Evolutionary conservation across 306 rosid genomes (phyloP), one percentile per base, ranked within the genome.

Genomic region (Glycine tomentella): DNA sequence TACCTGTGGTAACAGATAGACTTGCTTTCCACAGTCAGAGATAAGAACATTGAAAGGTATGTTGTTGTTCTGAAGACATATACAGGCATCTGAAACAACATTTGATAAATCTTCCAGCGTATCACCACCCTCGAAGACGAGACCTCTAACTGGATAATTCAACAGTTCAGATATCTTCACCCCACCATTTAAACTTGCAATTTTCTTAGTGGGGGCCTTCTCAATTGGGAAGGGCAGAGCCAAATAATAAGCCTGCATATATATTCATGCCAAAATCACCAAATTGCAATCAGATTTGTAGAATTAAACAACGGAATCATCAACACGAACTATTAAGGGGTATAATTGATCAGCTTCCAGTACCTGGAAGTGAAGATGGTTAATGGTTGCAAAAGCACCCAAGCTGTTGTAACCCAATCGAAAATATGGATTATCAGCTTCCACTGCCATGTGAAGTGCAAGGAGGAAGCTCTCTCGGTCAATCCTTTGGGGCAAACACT

Each of bases 361-460:
- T 80, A 94, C 98, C 97, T 94, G 98, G 87, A 92, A 94, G 88
- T 94, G 98, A 81, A 94, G 98, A 87, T 94, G 98, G 83, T 94
- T 94, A 87, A 94, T 94, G 40, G 98, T 94, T n/a, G 98, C 97
- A 76, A 94, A 94, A 51, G 98, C 98, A 65, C 98, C 98, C 80
- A 94, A 84, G 88, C 98, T 94, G 88, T 94, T 94, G 87, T 94
- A 94, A 71, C 98, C 98, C 84, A 94, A 44, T 13, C 98, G 91
- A 66, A 94, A 94, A 86, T 90, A 90, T 0, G 93, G 89, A 79
- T 81, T 90, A 17, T 85, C 89, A 2, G 97, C 98, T 88, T 90
- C 98, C 2, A 57, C 90, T 0, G 97, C 97, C 98, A 94, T 91
- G 81, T 90, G 89, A 80, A 94, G 89, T 6, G 98, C 98, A 75